Base-by-base conservation (phyloP, 495 filamentous ascomycete genomes). In the Melanomma pulvis-pyrius region DNA sequence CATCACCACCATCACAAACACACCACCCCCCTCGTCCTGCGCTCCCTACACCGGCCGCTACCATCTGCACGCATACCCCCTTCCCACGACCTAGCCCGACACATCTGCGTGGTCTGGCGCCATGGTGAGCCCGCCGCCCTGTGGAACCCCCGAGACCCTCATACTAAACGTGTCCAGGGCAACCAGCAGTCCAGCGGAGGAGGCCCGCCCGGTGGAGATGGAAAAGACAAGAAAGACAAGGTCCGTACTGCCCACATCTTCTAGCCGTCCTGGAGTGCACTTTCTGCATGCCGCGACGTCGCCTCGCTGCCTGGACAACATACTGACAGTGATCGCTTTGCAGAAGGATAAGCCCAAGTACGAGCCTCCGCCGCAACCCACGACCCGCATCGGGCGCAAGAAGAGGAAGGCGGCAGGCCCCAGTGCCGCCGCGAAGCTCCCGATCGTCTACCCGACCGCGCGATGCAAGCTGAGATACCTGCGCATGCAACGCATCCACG, bases 271-370 rank as follows among this genome's bases (percentile, higher is more conserved):
- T 15, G 9, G 9, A 44, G 13, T 15, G n/a, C 3, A 17, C 7
- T 48, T 17, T 21, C 54, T 17, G 12, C 36, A 8, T 24, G 57
- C 29, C 7, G 24, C 21, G 1, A 22, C 61, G 51, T 30, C 41
- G n/a, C 53, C 51, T 39, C 29, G 29, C 60, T 62, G 64, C 50
- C 66, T 54, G 55, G 47, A 12, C 48, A 25, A 30, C 13, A 36
- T 56, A 63, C 68, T 71, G 56, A 71, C 59, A 19, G 4, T 44
- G 21, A 49, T 52, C 59, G 53, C 19, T 63, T 55, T 77, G 71
- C 74, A 98, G 92, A 97, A 99, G 84, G 92, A 98, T 51, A 98
- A 98, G 86, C 94, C 96, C 67, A 97, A 92, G 88, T 98, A 99
- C 82, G 94, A 99, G 76, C 94, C 94, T 51, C 94, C 94, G 63